Evolutionary conservation across 2,329 filamentous ascomycete genomes (phyloP), one percentile per base, ranked within the genome.

Genomic region (Cercospora zeina): DNA sequence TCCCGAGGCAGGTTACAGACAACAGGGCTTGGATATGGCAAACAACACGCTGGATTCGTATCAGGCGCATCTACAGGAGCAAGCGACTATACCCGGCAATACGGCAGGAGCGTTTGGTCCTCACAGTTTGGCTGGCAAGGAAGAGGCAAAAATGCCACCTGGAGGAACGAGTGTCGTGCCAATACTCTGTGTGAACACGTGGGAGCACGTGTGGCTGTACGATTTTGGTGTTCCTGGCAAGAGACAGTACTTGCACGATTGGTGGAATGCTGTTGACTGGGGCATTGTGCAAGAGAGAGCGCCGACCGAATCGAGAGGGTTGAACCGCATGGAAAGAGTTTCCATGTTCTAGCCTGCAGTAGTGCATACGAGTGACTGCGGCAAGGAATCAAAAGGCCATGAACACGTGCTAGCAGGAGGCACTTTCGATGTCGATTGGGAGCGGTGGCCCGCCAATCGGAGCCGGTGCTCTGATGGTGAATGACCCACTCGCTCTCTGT

Each of bases 251-350:
- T 81, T 93, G 58, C 84, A 89, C 74, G 82, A 83, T 45, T 97
- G 93, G 93, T 99, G 95, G 95, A 78, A 90, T 55, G 81, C 81
- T 58, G 88, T 99, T 68, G 86, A 99, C 78, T 99, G 95, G 95
- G 79, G 87, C 54, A 81, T 83, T 64, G 93, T 96, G 54, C 67
- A 73, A 58, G 59, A 59, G 53, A 62, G 58, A 39, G 59, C 64
- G 34, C 66, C 66, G 19, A 13, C 36, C 6, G 62, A 63, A 47
- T 60, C 66, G 45, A 64, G 54, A 54, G 57, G 42, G n/a, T 31
- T 50, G 27, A 47, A 56, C 27, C 33, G 39, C 3, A 59, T 64
- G 24, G 59, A 62, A 21, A 62, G 59, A 47, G 36, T 36, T 4
- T 11, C 30, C 7, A 9, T 36, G 24, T 42, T 34, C 19, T 55